Percentiles rank a stretch among this genome's conserved stretches.
phyloP scores from a whole-genome alignment of 2,329 filamentous ascomycete species.

The Fonsecaea pugnacius region DNA sequence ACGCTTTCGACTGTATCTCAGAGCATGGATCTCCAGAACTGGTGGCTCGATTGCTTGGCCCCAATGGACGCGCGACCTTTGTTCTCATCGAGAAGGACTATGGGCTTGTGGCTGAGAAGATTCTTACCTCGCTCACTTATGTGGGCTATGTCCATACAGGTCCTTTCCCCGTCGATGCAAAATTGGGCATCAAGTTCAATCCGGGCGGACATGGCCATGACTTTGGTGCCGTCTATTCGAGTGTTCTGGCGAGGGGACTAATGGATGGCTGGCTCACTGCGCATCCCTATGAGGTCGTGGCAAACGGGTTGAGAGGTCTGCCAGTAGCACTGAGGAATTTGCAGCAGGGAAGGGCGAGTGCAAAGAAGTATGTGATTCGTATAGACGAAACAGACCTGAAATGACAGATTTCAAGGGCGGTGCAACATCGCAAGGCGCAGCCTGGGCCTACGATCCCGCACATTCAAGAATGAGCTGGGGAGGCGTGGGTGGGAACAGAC shows the following conservation, averaged over 20 bases:
- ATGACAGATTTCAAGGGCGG: not conserved
- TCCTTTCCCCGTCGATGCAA: not conserved
- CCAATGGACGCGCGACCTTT: slow-evolving; percentile 37
- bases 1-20: slow-evolving; percentile 63
- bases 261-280: slow-evolving; percentile 54
- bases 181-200: slow-evolving; percentile 2
- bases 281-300: slow-evolving; percentile 57
- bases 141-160: slow-evolving; percentile 14
- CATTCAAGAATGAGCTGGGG: too few relatives aligned
- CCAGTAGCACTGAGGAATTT: slow-evolving; percentile 59
- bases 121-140: slow-evolving; percentile 17
- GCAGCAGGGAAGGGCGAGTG: slow-evolving; percentile 64
- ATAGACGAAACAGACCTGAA: slow-evolving; percentile 3
- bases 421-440: not conserved
- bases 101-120: not conserved
- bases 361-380: slow-evolving; percentile 66
- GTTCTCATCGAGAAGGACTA: slow-evolving; percentile 18
- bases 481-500: too few relatives aligned
- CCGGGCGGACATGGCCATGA: slow-evolving; percentile 42
- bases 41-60: slow-evolving; percentile 50
- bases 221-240: slow-evolving; percentile 52
- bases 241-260: slow-evolving; percentile 52
- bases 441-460: too few relatives aligned
- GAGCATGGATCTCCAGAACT: slow-evolving; percentile 56
- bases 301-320: slow-evolving; percentile 60